A percentile compares a stretch with the other conserved stretches of the same genome.
Evolutionary conservation across 345 rosid genomes (phyloP).

Genomic region (Hirschfeldia incana): DNA sequence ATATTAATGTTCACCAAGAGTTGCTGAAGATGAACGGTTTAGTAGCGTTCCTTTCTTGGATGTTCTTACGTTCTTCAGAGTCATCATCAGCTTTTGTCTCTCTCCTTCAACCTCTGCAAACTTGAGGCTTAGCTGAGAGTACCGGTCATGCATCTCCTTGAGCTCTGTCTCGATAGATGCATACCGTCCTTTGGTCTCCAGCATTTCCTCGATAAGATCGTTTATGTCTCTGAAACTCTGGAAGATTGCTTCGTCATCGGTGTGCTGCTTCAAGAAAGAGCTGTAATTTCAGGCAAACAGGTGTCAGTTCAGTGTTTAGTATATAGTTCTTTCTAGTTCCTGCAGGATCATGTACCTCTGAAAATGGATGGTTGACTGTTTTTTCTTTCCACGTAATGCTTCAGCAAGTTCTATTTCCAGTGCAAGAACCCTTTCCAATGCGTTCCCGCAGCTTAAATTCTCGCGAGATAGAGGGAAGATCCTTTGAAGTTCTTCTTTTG

Average conservation of each 20-base stretch:
- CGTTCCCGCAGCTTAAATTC: constrained; percentile 58
- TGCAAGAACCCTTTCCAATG: constrained; percentile 89
- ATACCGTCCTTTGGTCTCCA: constrained; percentile 74
- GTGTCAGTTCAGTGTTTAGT: constrained; percentile 7
- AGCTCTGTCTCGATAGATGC: constrained; percentile 71
- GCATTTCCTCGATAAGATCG: constrained; percentile 77
- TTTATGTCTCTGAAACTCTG: constrained; percentile 94
- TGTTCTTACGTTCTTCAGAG: constrained; percentile 80
- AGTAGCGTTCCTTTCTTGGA: constrained; percentile 53
- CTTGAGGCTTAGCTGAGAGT: constrained; percentile 92
- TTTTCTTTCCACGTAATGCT: constrained; percentile 75
- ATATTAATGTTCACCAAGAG: constrained; percentile 52
- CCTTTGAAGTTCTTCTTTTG: constrained; percentile 78
- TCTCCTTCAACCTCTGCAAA: constrained; percentile 99
- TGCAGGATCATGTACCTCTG: constrained; percentile 59
- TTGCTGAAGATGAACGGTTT: constrained; percentile 53
- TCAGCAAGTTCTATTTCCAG: constrained; percentile 92
- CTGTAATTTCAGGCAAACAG: constrained; percentile 46
- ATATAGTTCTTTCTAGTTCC: constrained; percentile 5
- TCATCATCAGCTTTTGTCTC: constrained; percentile 97
- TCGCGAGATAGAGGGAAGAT: constrained; percentile 65
- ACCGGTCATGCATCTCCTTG: constrained; percentile 90
- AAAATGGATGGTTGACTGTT: constrained; percentile 54
- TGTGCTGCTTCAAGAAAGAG: constrained; percentile 81
- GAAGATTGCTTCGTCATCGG: constrained; percentile 80